Evolutionary conservation across 495 filamentous ascomycete species (phyloP).

Genomic region (Penicillium steckii): DNA sequence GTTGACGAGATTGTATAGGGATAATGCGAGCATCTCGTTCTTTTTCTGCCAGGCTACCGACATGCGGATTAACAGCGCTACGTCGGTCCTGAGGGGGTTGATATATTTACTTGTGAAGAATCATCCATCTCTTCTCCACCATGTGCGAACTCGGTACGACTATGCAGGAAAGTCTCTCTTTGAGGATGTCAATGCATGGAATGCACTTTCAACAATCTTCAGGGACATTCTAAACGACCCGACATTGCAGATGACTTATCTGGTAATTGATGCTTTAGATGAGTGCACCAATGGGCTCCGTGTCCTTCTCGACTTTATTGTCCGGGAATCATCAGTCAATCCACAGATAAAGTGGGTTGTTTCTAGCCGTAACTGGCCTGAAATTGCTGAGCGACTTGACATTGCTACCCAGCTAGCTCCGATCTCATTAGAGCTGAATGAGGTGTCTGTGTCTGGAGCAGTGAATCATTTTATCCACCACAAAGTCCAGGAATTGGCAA

Average conservation of each 20-base stretch:
- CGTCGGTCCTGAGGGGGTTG: slow-evolving; percentile 38
- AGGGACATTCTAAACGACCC: slow-evolving; percentile 32
- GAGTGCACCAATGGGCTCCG: slow-evolving; percentile 34
- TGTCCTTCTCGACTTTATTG: slow-evolving; percentile 31
- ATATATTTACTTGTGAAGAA: slow-evolving; percentile 39
- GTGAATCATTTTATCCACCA: slow-evolving; percentile 32
- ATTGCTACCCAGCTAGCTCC: neutral
- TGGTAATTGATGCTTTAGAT: slow-evolving; percentile 50
- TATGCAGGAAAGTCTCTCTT: slow-evolving; percentile 25
- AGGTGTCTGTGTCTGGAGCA: slow-evolving; percentile 12
- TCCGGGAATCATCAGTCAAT: slow-evolving; percentile 1
- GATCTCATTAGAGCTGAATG: slow-evolving; percentile 26
- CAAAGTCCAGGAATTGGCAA: slow-evolving; percentile 25
- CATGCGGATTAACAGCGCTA: slow-evolving; percentile 34
- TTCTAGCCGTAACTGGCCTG: slow-evolving; percentile 26
- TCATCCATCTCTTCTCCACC: slow-evolving; percentile 31
- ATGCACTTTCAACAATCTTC: slow-evolving; percentile 29
- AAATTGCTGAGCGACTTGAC: slow-evolving; percentile 17
- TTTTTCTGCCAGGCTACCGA: slow-evolving; percentile 49
- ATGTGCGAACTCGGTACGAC: slow-evolving; percentile 19
- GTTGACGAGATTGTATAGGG: slow-evolving; percentile 10
- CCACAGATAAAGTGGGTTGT: slow-evolving; percentile 29
- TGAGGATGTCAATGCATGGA: slow-evolving; percentile 33
- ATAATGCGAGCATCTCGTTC: slow-evolving; percentile 29
- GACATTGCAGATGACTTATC: slow-evolving; percentile 22